Evolutionary conservation across 2,329 filamentous ascomycete species (phyloP).

Genomic region (Rugonectria rugulosa): DNA sequence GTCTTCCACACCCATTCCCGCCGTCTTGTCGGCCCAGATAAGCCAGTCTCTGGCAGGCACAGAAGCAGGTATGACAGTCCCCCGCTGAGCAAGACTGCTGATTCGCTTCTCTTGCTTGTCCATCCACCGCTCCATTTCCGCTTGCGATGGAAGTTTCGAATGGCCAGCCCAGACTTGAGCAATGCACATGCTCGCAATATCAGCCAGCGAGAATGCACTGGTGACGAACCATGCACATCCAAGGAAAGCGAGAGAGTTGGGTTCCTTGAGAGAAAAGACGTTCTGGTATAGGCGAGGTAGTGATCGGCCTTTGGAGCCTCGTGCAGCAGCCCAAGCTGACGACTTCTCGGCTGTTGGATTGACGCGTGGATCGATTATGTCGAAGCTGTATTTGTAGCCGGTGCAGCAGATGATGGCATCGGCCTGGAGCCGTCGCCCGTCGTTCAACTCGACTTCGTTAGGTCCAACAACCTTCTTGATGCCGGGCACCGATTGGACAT

Average conservation of each 20-base stretch:
- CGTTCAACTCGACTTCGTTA: slow-evolving; percentile 39
- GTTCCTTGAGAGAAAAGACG: slow-evolving; percentile 51
- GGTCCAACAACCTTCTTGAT: slow-evolving; percentile 36
- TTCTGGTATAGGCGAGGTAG: slow-evolving; percentile 52
- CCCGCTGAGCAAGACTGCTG: slow-evolving; percentile 27
- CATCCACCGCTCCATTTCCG: slow-evolving; percentile 44
- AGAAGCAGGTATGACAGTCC: slow-evolving; percentile 33
- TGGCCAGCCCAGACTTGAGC: slow-evolving; percentile 37
- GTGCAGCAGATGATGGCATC: slow-evolving; percentile 48
- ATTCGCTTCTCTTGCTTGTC: slow-evolving; percentile 29
- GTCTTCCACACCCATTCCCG: slow-evolving; percentile 50
- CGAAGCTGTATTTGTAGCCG: slow-evolving; percentile 46
- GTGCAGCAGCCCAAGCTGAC: slow-evolving; percentile 25
- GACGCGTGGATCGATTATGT: slow-evolving; percentile 30
- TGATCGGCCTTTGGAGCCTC: slow-evolving; percentile 33
- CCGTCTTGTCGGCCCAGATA: slow-evolving; percentile 41
- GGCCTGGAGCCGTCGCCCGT: slow-evolving; percentile 40
- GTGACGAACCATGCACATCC: slow-evolving; percentile 36
- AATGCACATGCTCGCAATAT: slow-evolving; percentile 44
- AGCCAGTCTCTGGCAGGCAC: slow-evolving; percentile 35
- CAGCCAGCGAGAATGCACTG: slow-evolving; percentile 35
- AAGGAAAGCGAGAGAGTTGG: slow-evolving; percentile 50
- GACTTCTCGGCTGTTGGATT: slow-evolving; percentile 27
- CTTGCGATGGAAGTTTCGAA: slow-evolving; percentile 41
- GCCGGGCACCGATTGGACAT: slow-evolving; percentile 44